Percentiles rank a stretch among this genome's conserved stretches.
Conservation (phyloP, 495 filamentous ascomycete genomes). For the Geoglossum glabrum region DNA sequence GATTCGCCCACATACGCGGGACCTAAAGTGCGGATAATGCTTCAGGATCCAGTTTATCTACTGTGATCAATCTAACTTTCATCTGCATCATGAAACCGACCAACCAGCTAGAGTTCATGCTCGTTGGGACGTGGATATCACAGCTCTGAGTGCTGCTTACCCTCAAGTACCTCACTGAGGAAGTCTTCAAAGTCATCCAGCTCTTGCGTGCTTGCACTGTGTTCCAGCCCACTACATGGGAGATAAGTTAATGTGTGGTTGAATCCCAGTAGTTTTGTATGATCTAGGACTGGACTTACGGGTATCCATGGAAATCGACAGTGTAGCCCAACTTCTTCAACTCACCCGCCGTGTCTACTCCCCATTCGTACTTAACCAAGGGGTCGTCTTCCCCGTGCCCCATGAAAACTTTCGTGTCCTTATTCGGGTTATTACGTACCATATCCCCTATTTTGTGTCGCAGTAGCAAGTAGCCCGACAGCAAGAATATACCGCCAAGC, state of each 20-base stretch:
- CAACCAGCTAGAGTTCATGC: too few relatives aligned
- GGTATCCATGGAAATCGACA: conserved; percentile 58
- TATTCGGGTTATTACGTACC: conserved; percentile 44
- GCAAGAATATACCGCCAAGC: conserved; percentile 69
- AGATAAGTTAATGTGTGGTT: conserved; percentile 6
- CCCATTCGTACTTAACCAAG: conserved; percentile 49
- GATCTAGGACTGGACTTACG: conserved; percentile 22
- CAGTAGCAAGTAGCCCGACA: conserved; percentile 67
- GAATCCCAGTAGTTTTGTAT: background rate
- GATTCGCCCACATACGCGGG: background rate
- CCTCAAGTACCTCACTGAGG: conserved; percentile 33
- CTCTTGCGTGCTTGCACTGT: conserved; percentile 61
- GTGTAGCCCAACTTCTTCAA: conserved; percentile 47
- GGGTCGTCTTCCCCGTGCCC: conserved; percentile 61
- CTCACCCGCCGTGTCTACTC: conserved; percentile 36
- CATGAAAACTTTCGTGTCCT: conserved; percentile 70
- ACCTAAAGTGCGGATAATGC: background rate
- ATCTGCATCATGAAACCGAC: too few relatives aligned
- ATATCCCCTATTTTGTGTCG: conserved; percentile 48
- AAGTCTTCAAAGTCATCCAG: conserved; percentile 70
- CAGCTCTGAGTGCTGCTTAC: background rate
- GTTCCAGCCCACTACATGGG: conserved; percentile 36
- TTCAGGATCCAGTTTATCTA: background rate
- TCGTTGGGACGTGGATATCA: background rate
- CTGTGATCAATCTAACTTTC: background rate